Evolutionary conservation across 2,329 filamentous ascomycete genomes (phyloP).

Genomic region (Chaetoscypha palmicola): DNA sequence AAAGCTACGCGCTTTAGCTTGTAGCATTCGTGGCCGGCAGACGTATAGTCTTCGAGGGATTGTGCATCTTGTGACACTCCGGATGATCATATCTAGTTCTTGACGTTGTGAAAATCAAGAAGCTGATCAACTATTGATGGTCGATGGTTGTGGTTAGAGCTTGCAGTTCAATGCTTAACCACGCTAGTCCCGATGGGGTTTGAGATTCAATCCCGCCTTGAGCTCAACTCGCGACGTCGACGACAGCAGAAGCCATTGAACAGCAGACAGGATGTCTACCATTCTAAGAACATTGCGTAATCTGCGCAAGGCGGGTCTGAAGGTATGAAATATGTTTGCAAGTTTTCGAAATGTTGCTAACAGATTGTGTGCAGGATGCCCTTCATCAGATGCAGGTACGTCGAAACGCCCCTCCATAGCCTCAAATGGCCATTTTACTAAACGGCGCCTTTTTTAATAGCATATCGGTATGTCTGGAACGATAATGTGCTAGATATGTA

Average conservation of each 20-base stretch:
- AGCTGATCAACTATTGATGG: neutral
- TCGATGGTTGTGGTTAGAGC: neutral
- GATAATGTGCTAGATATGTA: too few species aligned
- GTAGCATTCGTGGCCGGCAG: slow-evolving; percentile 18
- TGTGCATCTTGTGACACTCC: slow-evolving; percentile 31
- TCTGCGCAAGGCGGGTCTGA: slow-evolving; percentile 78
- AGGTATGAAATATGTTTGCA: slow-evolving; percentile 47
- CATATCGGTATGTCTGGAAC: slow-evolving; percentile 24
- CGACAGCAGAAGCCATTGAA: slow-evolving; percentile 23
- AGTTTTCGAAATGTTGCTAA: slow-evolving; percentile 31
- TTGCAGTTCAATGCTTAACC: neutral
- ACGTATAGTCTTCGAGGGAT: slow-evolving; percentile 23
- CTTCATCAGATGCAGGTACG: slow-evolving; percentile 88
- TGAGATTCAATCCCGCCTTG: slow-evolving; percentile 12
- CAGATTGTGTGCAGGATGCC: slow-evolving; percentile 58
- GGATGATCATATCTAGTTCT: slow-evolving; percentile 30
- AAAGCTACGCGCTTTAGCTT: slow-evolving; percentile 25
- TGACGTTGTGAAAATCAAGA: neutral
- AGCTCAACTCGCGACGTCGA: slow-evolving; percentile 9
- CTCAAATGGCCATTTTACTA: slow-evolving; percentile 18
- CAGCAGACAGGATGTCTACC: slow-evolving; percentile 71
- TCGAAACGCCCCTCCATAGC: slow-evolving; percentile 28
- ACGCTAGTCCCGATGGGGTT: slow-evolving; percentile 20
- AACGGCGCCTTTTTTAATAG: slow-evolving; percentile 19
- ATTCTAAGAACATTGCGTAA: slow-evolving; percentile 80